Base-by-base conservation (phyloP, 2,329 filamentous ascomycete genomes). In the Mollisiaceae sp. region DNA sequence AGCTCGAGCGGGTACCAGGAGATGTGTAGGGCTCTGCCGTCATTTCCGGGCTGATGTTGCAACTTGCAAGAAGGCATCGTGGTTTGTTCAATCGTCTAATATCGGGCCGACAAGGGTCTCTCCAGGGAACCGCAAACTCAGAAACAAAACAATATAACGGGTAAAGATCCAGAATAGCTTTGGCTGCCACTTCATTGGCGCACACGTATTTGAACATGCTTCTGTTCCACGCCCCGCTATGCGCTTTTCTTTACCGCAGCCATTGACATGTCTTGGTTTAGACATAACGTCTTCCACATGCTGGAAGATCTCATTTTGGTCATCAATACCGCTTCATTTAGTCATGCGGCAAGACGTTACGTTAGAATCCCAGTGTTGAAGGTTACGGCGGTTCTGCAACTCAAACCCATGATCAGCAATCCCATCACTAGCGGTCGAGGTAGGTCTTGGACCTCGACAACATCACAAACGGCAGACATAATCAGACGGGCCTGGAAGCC, bases 381-480 rank as follows among this genome's bases (percentile, higher is more conserved):
- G 43, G 43, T 12, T 45, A 20, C 43, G 14, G 14, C 12, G 43
- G 11, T 45, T 45, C n/a, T 45, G 43, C 43, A 47, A 36, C 39
- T 57, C 22, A 35, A 35, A 45, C 43, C 38, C 52, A 56, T 62
- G 60, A 62, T 39, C 39, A 35, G 18, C 14, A 50, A 54, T 63
- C 60, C 58, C 54, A 63, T 63, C 56, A 15, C 27, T 35, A 63
- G 54, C 20, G 32, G 22, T 41, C 24, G 14, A 39, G 18, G 45
- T 39, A 22, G 8, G 18, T 45, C 41, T 58, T 38, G 22, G 41
- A 32, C 24, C 32, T 57, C 14, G 11, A 47, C 4, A 56, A 55
- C 36, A 35, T 35, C 22, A 15, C 15, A 8, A 8, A 24, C 60
- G 60, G 60, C 60, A 36, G 54, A 52, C 56, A 14, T 54, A 47